Conservation (phyloP, 2,329 filamentous ascomycete species). For the Shiraia bambusicola region DNA sequence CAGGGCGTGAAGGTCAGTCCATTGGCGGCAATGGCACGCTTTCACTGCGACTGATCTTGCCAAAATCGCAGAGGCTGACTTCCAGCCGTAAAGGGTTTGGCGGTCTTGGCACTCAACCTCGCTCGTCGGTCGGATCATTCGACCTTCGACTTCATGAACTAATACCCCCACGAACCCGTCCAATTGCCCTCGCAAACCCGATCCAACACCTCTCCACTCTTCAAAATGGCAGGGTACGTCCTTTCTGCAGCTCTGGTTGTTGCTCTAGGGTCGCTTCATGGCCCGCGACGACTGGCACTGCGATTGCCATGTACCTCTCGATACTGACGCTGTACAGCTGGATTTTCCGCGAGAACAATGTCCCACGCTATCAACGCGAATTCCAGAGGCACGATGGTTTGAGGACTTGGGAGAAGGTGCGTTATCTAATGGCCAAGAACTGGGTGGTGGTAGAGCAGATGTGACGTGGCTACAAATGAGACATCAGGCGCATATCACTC, state of each 20-base stretch:
- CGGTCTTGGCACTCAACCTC: conserved; percentile 18
- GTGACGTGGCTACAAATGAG: not conserved
- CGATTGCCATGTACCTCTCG: conserved; percentile 14
- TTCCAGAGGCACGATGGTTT: conserved; percentile 74
- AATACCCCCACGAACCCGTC: conserved; percentile 32
- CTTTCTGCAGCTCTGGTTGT: conserved; percentile 14
- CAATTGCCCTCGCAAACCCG: conserved; percentile 34
- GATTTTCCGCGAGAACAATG: conserved; percentile 73
- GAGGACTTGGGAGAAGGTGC: conserved; percentile 77
- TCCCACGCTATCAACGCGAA: conserved; percentile 71
- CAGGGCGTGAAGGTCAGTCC: conserved; percentile 20
- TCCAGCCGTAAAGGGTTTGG: conserved; percentile 18
- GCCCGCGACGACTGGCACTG: conserved; percentile 13
- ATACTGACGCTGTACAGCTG: conserved; percentile 39
- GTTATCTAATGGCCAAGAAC: conserved; percentile 38
- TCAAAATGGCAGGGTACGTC: conserved; percentile 49
- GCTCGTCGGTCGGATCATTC: conserved; percentile 26
- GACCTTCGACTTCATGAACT: conserved; percentile 32
- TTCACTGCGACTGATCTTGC: conserved; percentile 3
- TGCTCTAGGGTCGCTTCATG: conserved; percentile 4
- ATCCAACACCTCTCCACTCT: conserved; percentile 38
- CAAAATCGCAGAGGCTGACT: not conserved
- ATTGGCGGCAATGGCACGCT: conserved; percentile 16
- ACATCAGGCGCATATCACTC: not conserved
- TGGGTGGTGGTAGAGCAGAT: conserved; percentile 3